Evolutionary conservation across 768 basidiomycete species (phyloP).

Genomic region (Pluteus cervinus): DNA sequence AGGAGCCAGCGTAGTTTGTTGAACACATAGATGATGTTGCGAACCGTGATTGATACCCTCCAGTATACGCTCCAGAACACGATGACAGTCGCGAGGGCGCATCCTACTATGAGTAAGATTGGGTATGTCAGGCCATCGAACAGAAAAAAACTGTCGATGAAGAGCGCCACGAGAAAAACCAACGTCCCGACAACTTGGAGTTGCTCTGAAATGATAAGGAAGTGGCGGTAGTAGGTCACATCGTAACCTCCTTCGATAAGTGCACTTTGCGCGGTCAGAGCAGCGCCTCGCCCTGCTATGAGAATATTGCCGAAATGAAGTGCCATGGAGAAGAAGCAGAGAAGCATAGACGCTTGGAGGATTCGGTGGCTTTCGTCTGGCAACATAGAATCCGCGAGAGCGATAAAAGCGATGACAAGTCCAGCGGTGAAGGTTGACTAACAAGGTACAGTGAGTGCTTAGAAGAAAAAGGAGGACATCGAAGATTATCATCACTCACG

Average conservation of each 20-base stretch:
- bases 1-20: constrained; percentile 13
- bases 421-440: constrained; percentile 26
- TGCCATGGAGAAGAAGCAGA: constrained; percentile 23
- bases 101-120: too few species aligned
- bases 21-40: constrained; percentile 17
- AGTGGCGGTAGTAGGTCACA: constrained; percentile 21
- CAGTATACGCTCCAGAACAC: constrained; percentile 23
- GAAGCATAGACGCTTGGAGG: constrained; percentile 23
- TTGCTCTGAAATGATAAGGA: constrained; percentile 23
- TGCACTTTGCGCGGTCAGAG: constrained; percentile 16
- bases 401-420: constrained; percentile 21
- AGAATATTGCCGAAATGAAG: constrained; percentile 25
- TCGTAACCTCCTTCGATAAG: constrained; percentile 9
- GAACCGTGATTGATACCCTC: constrained; percentile 23
- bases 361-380: constrained; percentile 10
- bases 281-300: constrained; percentile 21
- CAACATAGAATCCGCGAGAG: constrained; percentile 18
- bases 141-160: constrained; percentile 22
- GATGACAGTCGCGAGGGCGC: constrained; percentile 13
- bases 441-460: neutral
- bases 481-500: constrained; percentile 10
- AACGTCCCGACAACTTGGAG: constrained; percentile 24
- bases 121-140: constrained; percentile 23
- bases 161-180: constrained; percentile 19
- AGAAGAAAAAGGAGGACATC: neutral